Conservation (phyloP, 2,329 filamentous ascomycete genomes). For the Teratosphaeria epicoccoides region DNA sequence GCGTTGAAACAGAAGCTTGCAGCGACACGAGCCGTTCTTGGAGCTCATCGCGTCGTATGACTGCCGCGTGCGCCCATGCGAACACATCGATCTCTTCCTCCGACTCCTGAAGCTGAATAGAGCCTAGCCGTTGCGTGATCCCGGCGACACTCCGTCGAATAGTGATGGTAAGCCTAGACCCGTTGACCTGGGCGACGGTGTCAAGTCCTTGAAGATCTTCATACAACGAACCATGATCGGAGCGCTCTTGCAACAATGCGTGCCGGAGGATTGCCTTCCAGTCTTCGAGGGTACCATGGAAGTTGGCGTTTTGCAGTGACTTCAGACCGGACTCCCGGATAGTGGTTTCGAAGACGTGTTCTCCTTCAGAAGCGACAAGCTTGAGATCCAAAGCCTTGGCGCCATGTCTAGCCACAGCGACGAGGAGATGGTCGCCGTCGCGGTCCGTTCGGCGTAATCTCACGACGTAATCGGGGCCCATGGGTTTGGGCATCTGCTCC, state of each 20-base stretch:
- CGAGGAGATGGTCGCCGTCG: conserved; percentile 36
- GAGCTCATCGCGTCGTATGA: conserved; percentile 36
- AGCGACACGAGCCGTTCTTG: conserved; percentile 32
- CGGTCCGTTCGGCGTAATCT: conserved; percentile 45
- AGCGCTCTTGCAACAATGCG: conserved; percentile 40
- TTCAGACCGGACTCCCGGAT: conserved; percentile 48
- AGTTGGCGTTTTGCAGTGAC: conserved; percentile 44
- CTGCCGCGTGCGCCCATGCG: conserved; percentile 57
- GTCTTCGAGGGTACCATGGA: conserved; percentile 49
- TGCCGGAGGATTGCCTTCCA: conserved; percentile 54
- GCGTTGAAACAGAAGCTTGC: conserved; percentile 26
- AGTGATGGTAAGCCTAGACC: conserved; percentile 46
- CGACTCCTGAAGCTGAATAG: conserved; percentile 47
- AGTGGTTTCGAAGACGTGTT: conserved; percentile 48
- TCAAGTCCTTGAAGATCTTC: conserved; percentile 46
- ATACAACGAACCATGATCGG: conserved; percentile 33
- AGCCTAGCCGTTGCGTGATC: conserved; percentile 63
- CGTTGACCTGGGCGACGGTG: conserved; percentile 44
- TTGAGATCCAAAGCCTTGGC: conserved; percentile 51
- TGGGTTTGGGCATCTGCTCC: conserved; percentile 3
- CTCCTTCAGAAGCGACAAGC: conserved; percentile 58
- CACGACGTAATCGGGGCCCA: conserved; percentile 35
- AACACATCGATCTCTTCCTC: conserved; percentile 53
- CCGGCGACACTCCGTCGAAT: conserved; percentile 56
- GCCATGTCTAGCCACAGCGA: conserved; percentile 47